Conservation (phyloP, 805 yeast species). For the Blastobotrys muscicola region DNA sequence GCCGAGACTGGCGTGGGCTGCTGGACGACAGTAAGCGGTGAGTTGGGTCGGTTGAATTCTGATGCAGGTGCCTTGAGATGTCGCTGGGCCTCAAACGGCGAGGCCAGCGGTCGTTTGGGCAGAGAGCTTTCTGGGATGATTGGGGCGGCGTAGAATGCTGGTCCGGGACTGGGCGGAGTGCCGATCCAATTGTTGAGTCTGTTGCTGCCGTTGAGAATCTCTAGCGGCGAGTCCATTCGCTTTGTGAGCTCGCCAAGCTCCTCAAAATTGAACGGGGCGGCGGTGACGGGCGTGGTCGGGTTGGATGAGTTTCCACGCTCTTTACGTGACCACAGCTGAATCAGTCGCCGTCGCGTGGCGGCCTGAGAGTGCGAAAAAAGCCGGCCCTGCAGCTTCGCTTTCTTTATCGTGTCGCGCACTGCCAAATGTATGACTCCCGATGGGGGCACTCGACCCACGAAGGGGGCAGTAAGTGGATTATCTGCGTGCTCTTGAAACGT, state of each 20-base stretch:
- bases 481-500: conserved; percentile 40
- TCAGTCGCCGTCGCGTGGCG: conserved; percentile 25
- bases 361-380: conserved; percentile 25
- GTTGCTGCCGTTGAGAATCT: conserved; percentile 4
- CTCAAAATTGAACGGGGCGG: not conserved
- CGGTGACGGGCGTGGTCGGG: conserved; percentile 1
- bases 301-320: conserved; percentile 3
- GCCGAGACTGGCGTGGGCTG: not conserved
- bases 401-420: conserved; percentile 43
- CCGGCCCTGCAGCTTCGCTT: conserved; percentile 19
- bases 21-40: not conserved
- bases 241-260: not conserved
- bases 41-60: not conserved
- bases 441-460: conserved; percentile 56
- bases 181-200: not conserved
- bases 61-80: not conserved
- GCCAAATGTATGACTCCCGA: conserved; percentile 54
- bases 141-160: conserved; percentile 2
- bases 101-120: conserved; percentile 16
- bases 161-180: conserved; percentile 1
- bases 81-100: conserved; percentile 21
- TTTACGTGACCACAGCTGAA: conserved; percentile 18
- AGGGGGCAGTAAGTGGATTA: conserved; percentile 60
- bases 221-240: not conserved
- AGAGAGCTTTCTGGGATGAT: conserved; percentile 1